Conservation (phyloP, 2,329 filamentous ascomycete genomes). For the Fusarium oxysporum region DNA sequence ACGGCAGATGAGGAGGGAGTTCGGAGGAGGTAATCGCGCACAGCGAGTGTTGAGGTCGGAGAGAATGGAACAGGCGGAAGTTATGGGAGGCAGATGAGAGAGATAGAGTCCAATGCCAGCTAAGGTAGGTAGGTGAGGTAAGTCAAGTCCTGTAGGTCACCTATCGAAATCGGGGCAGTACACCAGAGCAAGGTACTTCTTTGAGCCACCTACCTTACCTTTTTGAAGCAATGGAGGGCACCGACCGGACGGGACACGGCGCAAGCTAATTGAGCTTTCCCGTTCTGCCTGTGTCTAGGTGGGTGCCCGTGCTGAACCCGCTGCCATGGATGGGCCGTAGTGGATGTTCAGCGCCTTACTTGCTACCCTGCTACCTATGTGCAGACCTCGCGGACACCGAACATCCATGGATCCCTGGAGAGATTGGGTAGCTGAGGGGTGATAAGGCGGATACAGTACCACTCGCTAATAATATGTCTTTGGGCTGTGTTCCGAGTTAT, state of each 20-base stretch:
- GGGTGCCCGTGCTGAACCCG: conserved; percentile 5
- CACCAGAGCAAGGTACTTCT: conserved; percentile 2
- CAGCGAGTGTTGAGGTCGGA: conserved; percentile 19
- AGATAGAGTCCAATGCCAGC: conserved; percentile 1
- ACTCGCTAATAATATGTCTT: background rate
- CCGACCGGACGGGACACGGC: conserved; percentile 19
- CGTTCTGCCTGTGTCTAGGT: background rate
- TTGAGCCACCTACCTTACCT: background rate
- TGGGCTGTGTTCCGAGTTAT: background rate
- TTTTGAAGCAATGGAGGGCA: background rate
- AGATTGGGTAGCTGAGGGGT: conserved; percentile 3
- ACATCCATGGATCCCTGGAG: conserved; percentile 7
- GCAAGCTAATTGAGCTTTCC: background rate
- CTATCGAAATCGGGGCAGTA: conserved; percentile 31
- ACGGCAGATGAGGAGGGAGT: conserved; percentile 5
- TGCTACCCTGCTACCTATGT: conserved; percentile 1
- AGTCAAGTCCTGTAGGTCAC: conserved; percentile 5
- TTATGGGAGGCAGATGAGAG: conserved; percentile 31
- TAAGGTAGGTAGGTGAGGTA: conserved; percentile 2
- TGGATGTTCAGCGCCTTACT: conserved; percentile 22
- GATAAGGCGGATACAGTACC: conserved; percentile 6
- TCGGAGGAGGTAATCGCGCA: conserved; percentile 17
- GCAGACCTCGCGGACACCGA: conserved; percentile 20
- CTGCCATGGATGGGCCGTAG: conserved; percentile 6
- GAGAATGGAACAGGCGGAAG: conserved; percentile 12